Conservation (phyloP, 495 filamentous ascomycete genomes). For the Rhypophila decipiens region DNA sequence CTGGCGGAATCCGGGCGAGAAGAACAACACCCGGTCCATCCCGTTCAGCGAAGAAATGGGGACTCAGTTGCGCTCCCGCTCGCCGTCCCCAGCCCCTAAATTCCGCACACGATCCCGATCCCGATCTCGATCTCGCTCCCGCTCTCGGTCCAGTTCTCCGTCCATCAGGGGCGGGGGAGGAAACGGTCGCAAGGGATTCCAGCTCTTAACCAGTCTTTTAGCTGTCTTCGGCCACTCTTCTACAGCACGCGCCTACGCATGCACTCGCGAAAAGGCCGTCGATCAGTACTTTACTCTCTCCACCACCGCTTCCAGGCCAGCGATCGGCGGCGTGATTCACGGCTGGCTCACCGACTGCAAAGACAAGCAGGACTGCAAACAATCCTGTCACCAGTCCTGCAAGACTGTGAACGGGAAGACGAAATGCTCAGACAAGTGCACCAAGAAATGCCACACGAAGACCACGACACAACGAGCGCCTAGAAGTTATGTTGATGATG, state of each 20-base stretch:
- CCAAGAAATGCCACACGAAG: conserved; percentile 3
- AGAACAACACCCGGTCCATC: neutral
- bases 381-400: conserved; percentile 5
- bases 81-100: neutral
- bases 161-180: neutral
- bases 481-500: conserved; percentile 11
- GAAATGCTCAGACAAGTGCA: conserved; percentile 13
- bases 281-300: conserved; percentile 19
- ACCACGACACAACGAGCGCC: conserved; percentile 3
- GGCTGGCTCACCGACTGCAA: conserved; percentile 23
- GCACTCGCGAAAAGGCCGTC: conserved; percentile 3
- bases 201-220: conserved; percentile 1
- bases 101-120: neutral
- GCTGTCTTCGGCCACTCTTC: conserved; percentile 5
- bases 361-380: conserved; percentile 10
- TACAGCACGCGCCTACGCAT: conserved; percentile 11
- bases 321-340: conserved; percentile 18
- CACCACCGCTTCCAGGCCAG: neutral
- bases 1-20: neutral
- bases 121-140: neutral
- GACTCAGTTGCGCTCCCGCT: too few species aligned
- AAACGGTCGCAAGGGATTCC: neutral
- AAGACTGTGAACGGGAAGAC: conserved; percentile 5
- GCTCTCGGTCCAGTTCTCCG: neutral
- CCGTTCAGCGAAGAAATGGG: neutral